A percentile compares a stretch with the other conserved stretches of the same genome.
These are phyloP conservation scores for Pseudonitzschia multistriata DNA, from an alignment of 108 stramenopile genomes.

Conservation along the genomic window DNA sequence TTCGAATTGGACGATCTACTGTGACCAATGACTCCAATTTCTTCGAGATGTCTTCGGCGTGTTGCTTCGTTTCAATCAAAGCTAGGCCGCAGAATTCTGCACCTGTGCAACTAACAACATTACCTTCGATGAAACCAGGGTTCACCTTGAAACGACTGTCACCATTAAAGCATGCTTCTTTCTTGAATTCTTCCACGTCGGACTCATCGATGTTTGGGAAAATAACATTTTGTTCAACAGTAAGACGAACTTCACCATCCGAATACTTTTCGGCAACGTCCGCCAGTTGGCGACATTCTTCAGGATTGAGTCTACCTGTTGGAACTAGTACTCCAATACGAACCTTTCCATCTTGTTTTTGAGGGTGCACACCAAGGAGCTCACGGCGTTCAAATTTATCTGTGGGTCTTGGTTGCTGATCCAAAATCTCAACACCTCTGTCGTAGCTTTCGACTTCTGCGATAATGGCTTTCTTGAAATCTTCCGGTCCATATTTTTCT, in stretches of 20 bases:
- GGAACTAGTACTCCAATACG: slow-evolving; percentile 89
- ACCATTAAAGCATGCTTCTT: slow-evolving; percentile 55
- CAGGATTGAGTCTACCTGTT: slow-evolving; percentile 73
- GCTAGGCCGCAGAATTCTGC: slow-evolving; percentile 93
- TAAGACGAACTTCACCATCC: slow-evolving; percentile 88
- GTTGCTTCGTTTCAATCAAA: slow-evolving; percentile 86
- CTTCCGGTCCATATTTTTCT: slow-evolving; percentile 85
- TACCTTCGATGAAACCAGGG: slow-evolving; percentile 80
- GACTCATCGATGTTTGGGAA: slow-evolving; percentile 86
- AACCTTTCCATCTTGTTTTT: slow-evolving; percentile 79
- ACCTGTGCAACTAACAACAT: slow-evolving; percentile 91
- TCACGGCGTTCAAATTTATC: slow-evolving; percentile 75
- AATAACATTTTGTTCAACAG: slow-evolving; percentile 93
- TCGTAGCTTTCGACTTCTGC: slow-evolving; percentile 70
- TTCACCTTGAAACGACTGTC: slow-evolving; percentile 59
- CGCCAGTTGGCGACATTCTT: slow-evolving; percentile 77
- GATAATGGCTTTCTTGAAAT: slow-evolving; percentile 69
- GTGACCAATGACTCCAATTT: slow-evolving; percentile 81
- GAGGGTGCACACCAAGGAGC: slow-evolving; percentile 86
- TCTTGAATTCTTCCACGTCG: slow-evolving; percentile 58
- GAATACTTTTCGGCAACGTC: slow-evolving; percentile 87
- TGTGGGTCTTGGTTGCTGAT: slow-evolving; percentile 56
- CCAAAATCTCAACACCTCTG: slow-evolving; percentile 57
- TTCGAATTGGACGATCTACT: slow-evolving; percentile 80
- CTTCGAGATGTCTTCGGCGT: slow-evolving; percentile 66